Conservation (phyloP, 306 rosid genomes). For the Adenanthera pavonina region DNA sequence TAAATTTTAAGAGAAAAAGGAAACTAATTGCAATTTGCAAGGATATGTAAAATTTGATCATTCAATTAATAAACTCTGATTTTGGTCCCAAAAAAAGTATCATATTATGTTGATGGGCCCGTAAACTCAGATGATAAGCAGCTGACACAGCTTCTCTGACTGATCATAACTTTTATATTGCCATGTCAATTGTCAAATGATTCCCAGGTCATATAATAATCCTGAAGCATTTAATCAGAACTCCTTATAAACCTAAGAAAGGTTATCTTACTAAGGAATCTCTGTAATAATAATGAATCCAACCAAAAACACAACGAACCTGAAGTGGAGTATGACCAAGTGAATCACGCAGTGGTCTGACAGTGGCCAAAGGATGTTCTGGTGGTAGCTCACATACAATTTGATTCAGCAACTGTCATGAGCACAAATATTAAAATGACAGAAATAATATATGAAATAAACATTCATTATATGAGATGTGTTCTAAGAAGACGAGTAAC, state of each 20-base stretch:
- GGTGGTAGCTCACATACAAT: conserved; percentile 91
- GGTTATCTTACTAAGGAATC: conserved; percentile 15
- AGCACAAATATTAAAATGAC: conserved; percentile 21
- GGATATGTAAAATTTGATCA: neutral
- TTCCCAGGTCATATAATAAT: conserved; percentile 22
- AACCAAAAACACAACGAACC: conserved; percentile 55
- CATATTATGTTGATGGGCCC: neutral
- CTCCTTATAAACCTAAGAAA: neutral
- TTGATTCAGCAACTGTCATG: conserved; percentile 92
- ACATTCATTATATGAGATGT: neutral
- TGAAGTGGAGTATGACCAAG: conserved; percentile 98
- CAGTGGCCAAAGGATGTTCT: conserved; percentile 79
- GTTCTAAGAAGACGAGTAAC: neutral
- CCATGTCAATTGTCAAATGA: neutral
- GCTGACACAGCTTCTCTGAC: neutral
- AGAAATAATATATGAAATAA: conserved; percentile 32
- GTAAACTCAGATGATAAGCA: neutral
- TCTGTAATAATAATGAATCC: conserved; percentile 13
- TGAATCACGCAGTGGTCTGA: conserved; percentile 86
- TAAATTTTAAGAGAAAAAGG: no score
- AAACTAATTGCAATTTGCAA: neutral
- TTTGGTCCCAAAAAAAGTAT: neutral
- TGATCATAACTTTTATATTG: neutral
- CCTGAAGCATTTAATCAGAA: conserved; percentile 11
- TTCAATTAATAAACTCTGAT: neutral